Evolutionary conservation across 2,329 filamentous ascomycete genomes (phyloP), one percentile per base, ranked within the genome.

Genomic region (Sporothrix curviconia): DNA sequence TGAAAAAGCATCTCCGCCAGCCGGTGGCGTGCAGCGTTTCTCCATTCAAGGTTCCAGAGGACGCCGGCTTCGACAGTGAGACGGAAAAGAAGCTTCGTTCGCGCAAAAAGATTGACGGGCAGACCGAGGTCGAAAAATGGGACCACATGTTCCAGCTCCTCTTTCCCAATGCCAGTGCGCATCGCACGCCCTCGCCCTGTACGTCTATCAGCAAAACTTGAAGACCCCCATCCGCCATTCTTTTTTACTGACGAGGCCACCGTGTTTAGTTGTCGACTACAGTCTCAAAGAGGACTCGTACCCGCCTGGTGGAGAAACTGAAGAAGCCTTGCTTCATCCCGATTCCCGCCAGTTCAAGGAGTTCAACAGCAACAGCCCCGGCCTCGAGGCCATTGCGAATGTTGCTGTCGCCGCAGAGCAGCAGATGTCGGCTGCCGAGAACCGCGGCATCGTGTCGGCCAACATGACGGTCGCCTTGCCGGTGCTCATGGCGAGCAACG

Each of bases 111-210:
- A 55, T 65, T 55, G 57, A 64, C n/a, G 47, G 64, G 60, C 52
- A 63, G 15, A 65, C 60, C 0, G 72, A 74, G 37, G 64, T 65
- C 8, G 69, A 73, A 43, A 72, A 71, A 47, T 75, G 73, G 73
- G 60, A 59, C 5, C 67, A 71, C 34, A 68, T 71, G 17, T 74
- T 71, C 61, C 62, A 65, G 3, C 61, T 72, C 0, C 62, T 75
- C 1, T 74, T 75, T 34, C 70, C 71, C 0, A 66, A 64, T 14
- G 67, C 59, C 19, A 55, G 54, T 14, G 57, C 61, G 51, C 56
- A 65, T 3, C 63, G 64, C 28, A 67, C 68, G 4, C 71, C 71
- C 2, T 67, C 63, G 17, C 71, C 71, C 9, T 71, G 71, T 72
- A 65, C 61, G 67, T 53, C 7, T 40, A 7, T 15, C 8, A 17